These are phyloP conservation scores for Zea luxurians DNA, from an alignment of 176 grass and related monocot species.

Conservation along the genomic window DNA sequence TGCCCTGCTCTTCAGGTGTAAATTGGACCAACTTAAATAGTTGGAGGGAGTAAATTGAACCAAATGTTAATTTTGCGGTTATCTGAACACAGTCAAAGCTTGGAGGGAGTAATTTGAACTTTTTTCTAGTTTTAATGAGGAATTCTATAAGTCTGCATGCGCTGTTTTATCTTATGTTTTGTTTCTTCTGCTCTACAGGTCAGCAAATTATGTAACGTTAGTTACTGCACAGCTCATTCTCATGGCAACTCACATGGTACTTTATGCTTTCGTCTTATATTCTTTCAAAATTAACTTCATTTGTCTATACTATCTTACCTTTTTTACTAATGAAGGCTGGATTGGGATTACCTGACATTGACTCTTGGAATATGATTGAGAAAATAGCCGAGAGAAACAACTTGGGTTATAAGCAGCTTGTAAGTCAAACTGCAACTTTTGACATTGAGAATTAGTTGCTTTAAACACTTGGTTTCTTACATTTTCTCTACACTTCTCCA, in stretches of 20 bases:
- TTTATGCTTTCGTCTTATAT: slow-evolving; percentile 33
- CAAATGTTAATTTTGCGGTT: too few relatives aligned
- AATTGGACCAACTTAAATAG: too few relatives aligned
- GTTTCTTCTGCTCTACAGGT: slow-evolving; percentile 57
- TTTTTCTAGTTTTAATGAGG: background rate
- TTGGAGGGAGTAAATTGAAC: too few relatives aligned
- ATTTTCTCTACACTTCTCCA: slow-evolving; percentile 43
- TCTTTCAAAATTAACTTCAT: slow-evolving; percentile 4
- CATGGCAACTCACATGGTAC: slow-evolving; percentile 97
- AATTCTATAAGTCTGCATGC: slow-evolving; percentile 8
- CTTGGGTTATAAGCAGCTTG: slow-evolving; percentile 95
- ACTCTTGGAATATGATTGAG: slow-evolving; percentile 99
- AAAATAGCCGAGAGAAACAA: slow-evolving; percentile 99
- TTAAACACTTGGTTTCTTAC: slow-evolving; percentile 26
- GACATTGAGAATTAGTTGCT: slow-evolving; percentile 23
- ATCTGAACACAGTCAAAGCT: too few relatives aligned
- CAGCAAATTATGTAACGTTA: slow-evolving; percentile 84
- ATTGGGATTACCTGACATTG: slow-evolving; percentile 84
- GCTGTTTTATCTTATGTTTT: slow-evolving; percentile 31
- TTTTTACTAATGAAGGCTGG: slow-evolving; percentile 65
- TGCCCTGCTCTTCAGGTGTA: too few relatives aligned
- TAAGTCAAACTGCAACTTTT: slow-evolving; percentile 54
- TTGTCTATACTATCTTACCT: slow-evolving; percentile 35
- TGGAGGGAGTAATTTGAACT: too few relatives aligned
- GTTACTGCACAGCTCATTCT: slow-evolving; percentile 91